A percentile compares a stretch with the other conserved stretches of the same genome.
Conservation (phyloP, 495 filamentous ascomycete species). For the Aspergillus conjunctus region DNA sequence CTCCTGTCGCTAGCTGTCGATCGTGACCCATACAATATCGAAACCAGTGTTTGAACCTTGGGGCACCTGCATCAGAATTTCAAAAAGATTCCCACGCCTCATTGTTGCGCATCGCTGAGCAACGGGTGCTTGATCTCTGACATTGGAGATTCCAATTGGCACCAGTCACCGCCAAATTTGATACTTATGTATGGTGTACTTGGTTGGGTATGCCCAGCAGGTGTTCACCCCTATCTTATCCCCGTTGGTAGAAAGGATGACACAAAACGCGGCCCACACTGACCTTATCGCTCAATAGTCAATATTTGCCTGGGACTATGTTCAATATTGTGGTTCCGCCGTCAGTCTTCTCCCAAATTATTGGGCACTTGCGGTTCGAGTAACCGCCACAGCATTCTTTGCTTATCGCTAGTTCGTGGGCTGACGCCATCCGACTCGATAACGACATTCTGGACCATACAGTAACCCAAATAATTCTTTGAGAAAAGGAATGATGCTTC, state of each 20-base stretch:
- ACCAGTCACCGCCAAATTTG: not conserved
- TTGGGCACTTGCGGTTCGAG: not conserved
- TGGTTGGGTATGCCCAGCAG: no score
- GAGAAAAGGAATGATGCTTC: not conserved
- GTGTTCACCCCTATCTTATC: not conserved
- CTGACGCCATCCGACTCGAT: constrained; percentile 2
- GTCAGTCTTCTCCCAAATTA: not conserved
- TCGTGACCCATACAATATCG: not conserved
- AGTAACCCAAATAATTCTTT: not conserved
- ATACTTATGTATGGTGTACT: not conserved
- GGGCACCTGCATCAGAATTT: not conserved
- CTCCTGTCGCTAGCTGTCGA: constrained; percentile 3
- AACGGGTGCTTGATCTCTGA: not conserved
- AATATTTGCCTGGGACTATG: not conserved
- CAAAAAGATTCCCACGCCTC: not conserved
- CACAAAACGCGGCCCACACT: not conserved
- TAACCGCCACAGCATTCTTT: constrained; percentile 16
- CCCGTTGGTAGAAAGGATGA: not conserved
- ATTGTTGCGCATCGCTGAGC: not conserved
- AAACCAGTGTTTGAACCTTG: not conserved
- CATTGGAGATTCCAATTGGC: not conserved
- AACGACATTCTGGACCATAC: constrained; percentile 1
- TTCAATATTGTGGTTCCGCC: not conserved
- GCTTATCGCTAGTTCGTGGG: constrained; percentile 9
- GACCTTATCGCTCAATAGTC: not conserved